Conservation (phyloP, 2,329 filamentous ascomycete species). For the Stemphylium beticola region DNA sequence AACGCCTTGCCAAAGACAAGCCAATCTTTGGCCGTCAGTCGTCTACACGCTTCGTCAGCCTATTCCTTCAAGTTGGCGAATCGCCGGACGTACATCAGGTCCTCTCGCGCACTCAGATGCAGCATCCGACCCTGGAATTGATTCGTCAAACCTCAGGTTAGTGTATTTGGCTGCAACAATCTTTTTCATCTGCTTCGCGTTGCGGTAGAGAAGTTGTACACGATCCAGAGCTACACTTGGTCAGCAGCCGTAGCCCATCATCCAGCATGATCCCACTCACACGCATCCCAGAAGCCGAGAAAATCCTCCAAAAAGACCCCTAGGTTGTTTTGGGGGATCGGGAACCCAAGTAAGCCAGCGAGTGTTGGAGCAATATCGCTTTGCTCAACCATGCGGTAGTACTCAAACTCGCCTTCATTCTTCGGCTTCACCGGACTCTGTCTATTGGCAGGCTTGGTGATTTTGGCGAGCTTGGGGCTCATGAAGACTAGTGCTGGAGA, state of each 20-base stretch:
- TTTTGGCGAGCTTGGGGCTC: constrained; percentile 75
- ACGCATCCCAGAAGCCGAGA: constrained; percentile 73
- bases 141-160: constrained; percentile 56
- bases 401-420: constrained; percentile 71
- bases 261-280: constrained; percentile 60
- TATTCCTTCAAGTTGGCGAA: neutral
- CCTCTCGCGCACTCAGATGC: neutral
- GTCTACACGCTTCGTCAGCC: constrained; percentile 4
- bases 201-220: constrained; percentile 73
- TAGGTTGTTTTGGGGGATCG: constrained; percentile 86
- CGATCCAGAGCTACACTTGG: constrained; percentile 55
- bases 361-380: constrained; percentile 92
- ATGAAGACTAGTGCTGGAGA: constrained; percentile 91
- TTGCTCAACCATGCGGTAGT: constrained; percentile 86
- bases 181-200: constrained; percentile 78
- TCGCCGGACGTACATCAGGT: neutral
- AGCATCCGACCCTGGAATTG: neutral
- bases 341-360: constrained; percentile 84
- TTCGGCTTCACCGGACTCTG: constrained; percentile 64
- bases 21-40: constrained; percentile 54
- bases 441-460: constrained; percentile 50
- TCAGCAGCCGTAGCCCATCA: constrained; percentile 29
- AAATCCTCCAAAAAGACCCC: constrained; percentile 85
- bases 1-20: constrained; percentile 69
- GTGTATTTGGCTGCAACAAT: constrained; percentile 78